Percentiles rank a stretch among this genome's conserved stretches.
phyloP scores from a whole-genome alignment of 2,329 filamentous ascomycete species.

The Pseudopithomyces maydicus region DNA sequence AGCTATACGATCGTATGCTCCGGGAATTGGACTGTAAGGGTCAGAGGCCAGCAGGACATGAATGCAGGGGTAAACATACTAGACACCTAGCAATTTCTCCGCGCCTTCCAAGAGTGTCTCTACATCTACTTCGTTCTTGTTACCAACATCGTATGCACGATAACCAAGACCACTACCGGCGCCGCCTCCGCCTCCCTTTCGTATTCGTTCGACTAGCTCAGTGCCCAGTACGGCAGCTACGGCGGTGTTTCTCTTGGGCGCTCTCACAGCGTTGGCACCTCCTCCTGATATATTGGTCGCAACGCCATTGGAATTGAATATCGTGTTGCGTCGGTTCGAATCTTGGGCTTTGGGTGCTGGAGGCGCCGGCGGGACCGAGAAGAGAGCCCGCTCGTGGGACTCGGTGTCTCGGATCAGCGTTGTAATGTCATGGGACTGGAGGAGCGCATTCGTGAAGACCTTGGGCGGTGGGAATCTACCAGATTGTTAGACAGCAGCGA shows the following conservation, averaged over 20 bases:
- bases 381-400: constrained; percentile 89
- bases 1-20: constrained; percentile 76
- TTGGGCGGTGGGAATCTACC: constrained; percentile 85
- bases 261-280: constrained; percentile 52
- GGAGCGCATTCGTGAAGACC: constrained; percentile 92
- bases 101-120: constrained; percentile 83
- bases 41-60: constrained; percentile 4
- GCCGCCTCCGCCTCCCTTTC: constrained; percentile 60
- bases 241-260: constrained; percentile 74
- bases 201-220: constrained; percentile 82
- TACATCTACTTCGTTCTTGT: constrained; percentile 78
- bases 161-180: constrained; percentile 56
- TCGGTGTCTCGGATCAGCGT: constrained; percentile 94
- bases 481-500: constrained; percentile 21
- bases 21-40: constrained; percentile 68
- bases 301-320: constrained; percentile 47
- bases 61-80: constrained; percentile 56
- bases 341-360: constrained; percentile 52
- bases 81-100: constrained; percentile 88
- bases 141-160: constrained; percentile 48
- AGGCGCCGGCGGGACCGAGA: constrained; percentile 80
- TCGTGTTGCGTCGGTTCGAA: constrained; percentile 54
- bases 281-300: constrained; percentile 41
- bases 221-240: constrained; percentile 88
- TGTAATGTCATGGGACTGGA: constrained; percentile 89